A percentile compares a stretch with the other conserved stretches of the same genome.
phyloP scores from a whole-genome alignment of 257 asterid species.

The Mitragyna speciosa region DNA sequence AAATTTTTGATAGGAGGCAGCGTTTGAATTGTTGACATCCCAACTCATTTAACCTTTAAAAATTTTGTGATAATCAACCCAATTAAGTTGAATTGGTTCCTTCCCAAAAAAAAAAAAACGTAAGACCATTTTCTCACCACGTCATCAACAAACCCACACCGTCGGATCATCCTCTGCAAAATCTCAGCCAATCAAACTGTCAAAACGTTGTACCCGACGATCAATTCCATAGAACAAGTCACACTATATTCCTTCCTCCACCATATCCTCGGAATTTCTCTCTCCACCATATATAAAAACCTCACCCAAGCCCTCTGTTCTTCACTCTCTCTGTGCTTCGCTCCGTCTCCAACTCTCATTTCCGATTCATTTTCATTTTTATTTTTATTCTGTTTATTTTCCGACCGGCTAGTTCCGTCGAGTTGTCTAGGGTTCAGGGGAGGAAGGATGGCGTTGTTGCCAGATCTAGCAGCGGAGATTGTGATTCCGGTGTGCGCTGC shows the following conservation, averaged over 20 bases:
- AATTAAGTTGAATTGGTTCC: too few species aligned
- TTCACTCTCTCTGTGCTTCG: constrained; percentile 13
- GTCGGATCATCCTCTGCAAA: neutral
- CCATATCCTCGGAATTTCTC: constrained; percentile 27
- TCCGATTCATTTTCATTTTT: neutral
- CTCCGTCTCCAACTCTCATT: neutral
- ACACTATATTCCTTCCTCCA: constrained; percentile 5
- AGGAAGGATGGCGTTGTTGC: constrained; percentile 51
- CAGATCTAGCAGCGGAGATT: constrained; percentile 72
- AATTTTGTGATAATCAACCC: too few species aligned
- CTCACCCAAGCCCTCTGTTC: constrained; percentile 14
- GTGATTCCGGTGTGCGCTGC: constrained; percentile 72
- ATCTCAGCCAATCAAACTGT: neutral
- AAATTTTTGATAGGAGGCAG: too few species aligned
- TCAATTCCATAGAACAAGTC: constrained; percentile 9
- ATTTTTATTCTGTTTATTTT: neutral
- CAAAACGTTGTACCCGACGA: neutral
- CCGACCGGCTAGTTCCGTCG: constrained; percentile 25
- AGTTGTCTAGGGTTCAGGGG: constrained; percentile 26
- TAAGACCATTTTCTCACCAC: neutral
- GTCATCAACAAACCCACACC: neutral
- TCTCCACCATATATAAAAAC: constrained; percentile 17
- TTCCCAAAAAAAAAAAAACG: neutral
- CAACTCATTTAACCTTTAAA: constrained; percentile 8
- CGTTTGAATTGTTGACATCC: constrained; percentile 7